A percentile compares a stretch with the other conserved stretches of the same genome.
Evolutionary conservation across 2,329 filamentous ascomycete genomes (phyloP).

Genomic region (Drechslerella coelobrocha): DNA sequence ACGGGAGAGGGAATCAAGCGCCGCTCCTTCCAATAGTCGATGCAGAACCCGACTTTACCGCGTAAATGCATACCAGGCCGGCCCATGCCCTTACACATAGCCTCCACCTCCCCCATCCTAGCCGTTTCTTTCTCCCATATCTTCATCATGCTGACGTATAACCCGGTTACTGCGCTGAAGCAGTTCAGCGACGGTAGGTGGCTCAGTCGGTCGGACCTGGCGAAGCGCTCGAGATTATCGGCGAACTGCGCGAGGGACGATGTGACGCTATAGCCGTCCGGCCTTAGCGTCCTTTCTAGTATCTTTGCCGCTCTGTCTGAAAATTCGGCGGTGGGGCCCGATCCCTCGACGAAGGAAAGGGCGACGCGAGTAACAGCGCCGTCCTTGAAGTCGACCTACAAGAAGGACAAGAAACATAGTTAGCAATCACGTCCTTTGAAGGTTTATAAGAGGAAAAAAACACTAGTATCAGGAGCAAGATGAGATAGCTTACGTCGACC

Average conservation of each 20-base stretch:
- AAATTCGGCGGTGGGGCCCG: conserved; percentile 67
- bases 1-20: conserved; percentile 60
- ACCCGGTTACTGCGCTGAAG: conserved; percentile 76
- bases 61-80: conserved; percentile 74
- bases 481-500: conserved; percentile 60
- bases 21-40: conserved; percentile 79
- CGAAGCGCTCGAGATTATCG: conserved; percentile 73
- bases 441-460: too few relatives aligned
- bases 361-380: conserved; percentile 69
- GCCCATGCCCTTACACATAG: conserved; percentile 74
- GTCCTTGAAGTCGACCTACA: conserved; percentile 65
- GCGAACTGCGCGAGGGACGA: conserved; percentile 75
- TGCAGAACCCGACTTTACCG: conserved; percentile 70
- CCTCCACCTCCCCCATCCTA: conserved; percentile 66
- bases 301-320: conserved; percentile 70
- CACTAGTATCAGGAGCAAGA: not conserved
- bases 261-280: conserved; percentile 67
- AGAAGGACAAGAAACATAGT: too few relatives aligned
- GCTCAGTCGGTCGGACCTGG: conserved; percentile 74
- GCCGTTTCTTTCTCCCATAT: conserved; percentile 75
- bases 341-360: conserved; percentile 69
- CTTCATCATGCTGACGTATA: conserved; percentile 73
- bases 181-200: conserved; percentile 73
- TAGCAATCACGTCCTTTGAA: not conserved
- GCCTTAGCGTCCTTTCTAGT: conserved; percentile 68